A percentile compares a stretch with the other conserved stretches of the same genome.
Conservation (phyloP, 2,329 filamentous ascomycete species). For the Apiospora pterosperma region DNA sequence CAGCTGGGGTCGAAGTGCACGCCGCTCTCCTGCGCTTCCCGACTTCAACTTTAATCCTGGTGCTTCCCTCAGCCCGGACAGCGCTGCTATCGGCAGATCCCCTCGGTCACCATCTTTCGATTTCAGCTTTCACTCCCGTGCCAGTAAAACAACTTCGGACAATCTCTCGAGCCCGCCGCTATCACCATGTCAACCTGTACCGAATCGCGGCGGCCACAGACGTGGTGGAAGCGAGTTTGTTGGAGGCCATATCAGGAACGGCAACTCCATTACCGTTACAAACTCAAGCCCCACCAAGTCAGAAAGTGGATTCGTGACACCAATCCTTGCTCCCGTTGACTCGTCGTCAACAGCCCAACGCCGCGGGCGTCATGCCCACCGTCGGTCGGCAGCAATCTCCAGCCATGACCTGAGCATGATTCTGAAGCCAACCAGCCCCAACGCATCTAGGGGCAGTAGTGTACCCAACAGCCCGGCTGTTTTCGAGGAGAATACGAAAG, state of each 20-base stretch:
- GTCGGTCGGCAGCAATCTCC: conserved; percentile 79
- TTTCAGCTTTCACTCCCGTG: conserved; percentile 22
- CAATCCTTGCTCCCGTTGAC: conserved; percentile 48
- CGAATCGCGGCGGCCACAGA: conserved; percentile 69
- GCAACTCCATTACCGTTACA: conserved; percentile 57
- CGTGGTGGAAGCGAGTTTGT: conserved; percentile 85
- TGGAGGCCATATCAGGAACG: conserved; percentile 63
- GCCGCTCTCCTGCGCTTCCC: conserved; percentile 39
- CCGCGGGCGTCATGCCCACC: conserved; percentile 69
- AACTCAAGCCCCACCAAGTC: conserved; percentile 68
- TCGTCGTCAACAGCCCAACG: conserved; percentile 41
- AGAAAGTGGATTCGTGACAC: conserved; percentile 55
- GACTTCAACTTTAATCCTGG: conserved; percentile 57
- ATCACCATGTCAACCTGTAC: conserved; percentile 49
- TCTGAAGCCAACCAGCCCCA: conserved; percentile 55
- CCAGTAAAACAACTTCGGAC: conserved; percentile 21
- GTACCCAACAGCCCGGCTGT: conserved; percentile 60
- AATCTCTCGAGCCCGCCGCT: conserved; percentile 51
- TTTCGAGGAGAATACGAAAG: conserved; percentile 32
- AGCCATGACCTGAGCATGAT: conserved; percentile 75
- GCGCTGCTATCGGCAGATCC: conserved; percentile 14
- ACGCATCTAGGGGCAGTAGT: conserved; percentile 55
- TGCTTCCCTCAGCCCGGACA: conserved; percentile 16
- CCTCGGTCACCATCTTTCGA: conserved; percentile 23
- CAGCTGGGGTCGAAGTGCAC: conserved; percentile 8